phyloP scores from a whole-genome alignment of 495 filamentous ascomycete genomes.

The Aspergillus diversus region DNA sequence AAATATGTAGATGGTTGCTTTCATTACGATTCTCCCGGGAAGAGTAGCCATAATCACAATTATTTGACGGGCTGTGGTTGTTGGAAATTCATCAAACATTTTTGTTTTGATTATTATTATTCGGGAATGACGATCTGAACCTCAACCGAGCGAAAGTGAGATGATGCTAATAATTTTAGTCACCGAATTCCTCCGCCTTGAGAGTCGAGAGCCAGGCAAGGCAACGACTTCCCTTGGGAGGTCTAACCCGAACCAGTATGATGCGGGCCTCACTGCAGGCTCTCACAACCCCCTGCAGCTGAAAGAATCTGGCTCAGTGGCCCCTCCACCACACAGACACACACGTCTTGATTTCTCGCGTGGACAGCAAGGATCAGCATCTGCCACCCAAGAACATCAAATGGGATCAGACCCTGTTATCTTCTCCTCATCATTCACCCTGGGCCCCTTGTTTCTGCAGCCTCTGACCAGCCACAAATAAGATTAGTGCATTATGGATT shows the following conservation, averaged over 20 bases:
- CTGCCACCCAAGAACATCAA: constrained; percentile 11
- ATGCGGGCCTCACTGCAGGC: neutral
- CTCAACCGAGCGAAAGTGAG: too few species aligned
- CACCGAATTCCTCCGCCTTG: neutral
- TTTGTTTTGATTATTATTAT: too few species aligned
- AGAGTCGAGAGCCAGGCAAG: neutral
- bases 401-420: neutral
- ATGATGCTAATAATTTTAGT: neutral
- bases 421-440: neutral
- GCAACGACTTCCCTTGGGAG: neutral
- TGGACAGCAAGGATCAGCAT: constrained; percentile 28
- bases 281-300: constrained; percentile 8
- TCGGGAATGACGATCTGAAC: too few species aligned
- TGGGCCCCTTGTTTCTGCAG: neutral
- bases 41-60: too few species aligned
- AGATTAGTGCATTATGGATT: too few species aligned
- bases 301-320: neutral
- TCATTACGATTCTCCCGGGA: too few species aligned
- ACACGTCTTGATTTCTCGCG: constrained; percentile 18
- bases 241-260: constrained; percentile 15
- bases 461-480: neutral
- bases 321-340: constrained; percentile 2
- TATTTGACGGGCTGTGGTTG: too few species aligned
- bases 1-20: too few species aligned
- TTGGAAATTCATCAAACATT: too few species aligned